Conservation (phyloP, 169 alveolate genomes). For the Plasmodium knowlesi region DNA sequence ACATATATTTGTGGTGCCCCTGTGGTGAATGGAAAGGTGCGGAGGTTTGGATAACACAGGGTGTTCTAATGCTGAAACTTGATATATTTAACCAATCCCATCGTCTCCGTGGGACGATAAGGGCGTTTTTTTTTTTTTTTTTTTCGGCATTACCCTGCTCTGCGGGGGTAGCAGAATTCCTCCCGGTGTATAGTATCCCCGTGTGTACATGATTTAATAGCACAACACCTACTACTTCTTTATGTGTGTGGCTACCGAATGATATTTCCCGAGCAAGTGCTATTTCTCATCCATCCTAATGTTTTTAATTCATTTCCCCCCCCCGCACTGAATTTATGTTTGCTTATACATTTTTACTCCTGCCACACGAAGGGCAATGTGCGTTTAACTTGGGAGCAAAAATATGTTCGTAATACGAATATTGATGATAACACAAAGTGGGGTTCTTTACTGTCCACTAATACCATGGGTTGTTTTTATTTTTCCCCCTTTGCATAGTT, state of each 20-base stretch:
- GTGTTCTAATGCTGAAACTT: not conserved
- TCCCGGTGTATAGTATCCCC: not conserved
- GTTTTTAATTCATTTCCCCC: not conserved
- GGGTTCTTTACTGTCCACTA: not conserved
- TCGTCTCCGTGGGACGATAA: not conserved
- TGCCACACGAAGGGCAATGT: not conserved
- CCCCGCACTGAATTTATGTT: not conserved
- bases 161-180: not conserved
- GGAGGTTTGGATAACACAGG: not conserved
- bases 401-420: not conserved
- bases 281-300: not conserved
- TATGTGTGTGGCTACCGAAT: not conserved
- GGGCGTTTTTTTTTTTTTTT: not conserved
- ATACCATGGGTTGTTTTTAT: not conserved
- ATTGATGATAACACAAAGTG: not conserved
- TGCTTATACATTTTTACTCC: not conserved
- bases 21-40: not conserved
- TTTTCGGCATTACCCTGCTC: not conserved
- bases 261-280: not conserved
- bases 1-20: not conserved
- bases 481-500: not conserved
- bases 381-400: not conserved
- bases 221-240: not conserved
- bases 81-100: not conserved
- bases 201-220: not conserved